Evolutionary conservation across 768 basidiomycete species (phyloP), one percentile per base, ranked within the genome.

Genomic region (Psilocybe sp.): DNA sequence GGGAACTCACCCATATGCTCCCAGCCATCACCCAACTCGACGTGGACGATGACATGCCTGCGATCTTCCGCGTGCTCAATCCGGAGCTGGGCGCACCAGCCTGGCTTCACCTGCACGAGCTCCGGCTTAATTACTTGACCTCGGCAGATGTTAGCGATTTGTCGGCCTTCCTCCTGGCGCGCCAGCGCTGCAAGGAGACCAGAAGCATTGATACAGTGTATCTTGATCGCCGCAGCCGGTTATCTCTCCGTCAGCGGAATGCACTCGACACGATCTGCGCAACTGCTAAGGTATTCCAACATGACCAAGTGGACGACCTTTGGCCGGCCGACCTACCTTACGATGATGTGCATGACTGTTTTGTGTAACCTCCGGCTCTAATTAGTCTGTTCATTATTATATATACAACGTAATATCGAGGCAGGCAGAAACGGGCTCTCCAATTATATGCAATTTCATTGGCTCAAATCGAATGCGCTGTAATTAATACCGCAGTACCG

Each of bases 271-370:
- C 50, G 53, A 47, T 74, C 13, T 52, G 61, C 48, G 60, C 64
- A 32, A 49, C 58, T n/a, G 49, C 71, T 39, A 46, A 60, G 14
- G 61, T 75, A 9, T 68, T 67, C 34, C 60, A 66, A 32, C 51
- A 51, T 49, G 63, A 70, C 39, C 23, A 28, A 7, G 51, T 49
- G 23, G 34, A 56, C 4, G 67, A 69, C 46, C 49, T 59, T 5
- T 78, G 77, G 77, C 76, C 75, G 7, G 53, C 58, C 12, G 70
- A 62, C 11, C 57, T 74, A 42, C 66, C 62, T 7, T 75, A 72
- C 56, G 64, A 70, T 40, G 74, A 76, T 53, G 63, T 60, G 12
- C 63, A 65, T 51, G 64, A 67, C 38, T 40, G 23, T 28, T 28
- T 28, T 28, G 23, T 28, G 23, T 28, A 7, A 28, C 23, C 23